These are phyloP conservation scores for Chlorociboria aeruginascens DNA, from an alignment of 495 filamentous ascomycete genomes.

Conservation along the genomic window DNA sequence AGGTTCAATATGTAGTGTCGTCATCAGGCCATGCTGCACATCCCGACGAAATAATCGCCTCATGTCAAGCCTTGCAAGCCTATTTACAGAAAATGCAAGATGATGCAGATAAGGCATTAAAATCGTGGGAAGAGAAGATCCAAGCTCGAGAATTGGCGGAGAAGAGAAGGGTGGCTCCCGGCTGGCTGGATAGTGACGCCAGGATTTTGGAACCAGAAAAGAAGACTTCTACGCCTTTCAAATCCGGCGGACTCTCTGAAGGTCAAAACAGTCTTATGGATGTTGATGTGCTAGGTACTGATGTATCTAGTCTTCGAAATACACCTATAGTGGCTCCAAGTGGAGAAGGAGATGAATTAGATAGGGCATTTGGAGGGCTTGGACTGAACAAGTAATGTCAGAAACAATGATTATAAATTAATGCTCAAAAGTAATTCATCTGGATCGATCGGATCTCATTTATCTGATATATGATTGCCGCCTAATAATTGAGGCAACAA, in stretches of 20 bases:
- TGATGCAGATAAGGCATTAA: constrained; percentile 52
- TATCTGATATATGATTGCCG: too few relatives aligned
- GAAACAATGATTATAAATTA: too few relatives aligned
- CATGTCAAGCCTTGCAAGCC: constrained; percentile 63
- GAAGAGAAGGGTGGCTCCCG: constrained; percentile 82
- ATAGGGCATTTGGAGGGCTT: constrained; percentile 76
- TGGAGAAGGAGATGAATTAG: constrained; percentile 61
- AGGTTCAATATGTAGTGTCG: constrained; percentile 63
- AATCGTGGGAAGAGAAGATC: constrained; percentile 58
- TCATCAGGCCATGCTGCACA: constrained; percentile 62
- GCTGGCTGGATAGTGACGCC: constrained; percentile 86
- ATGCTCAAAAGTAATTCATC: too few relatives aligned
- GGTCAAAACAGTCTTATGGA: constrained; percentile 21
- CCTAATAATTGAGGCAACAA: constrained; percentile 3
- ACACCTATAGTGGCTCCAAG: constrained; percentile 22
- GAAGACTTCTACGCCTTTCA: constrained; percentile 10
- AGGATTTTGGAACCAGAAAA: constrained; percentile 67
- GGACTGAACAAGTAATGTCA: constrained; percentile 20
- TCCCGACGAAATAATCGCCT: constrained; percentile 69
- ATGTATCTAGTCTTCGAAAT: constrained; percentile 17
- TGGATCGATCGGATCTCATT: too few relatives aligned
- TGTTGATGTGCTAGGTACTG: constrained; percentile 34
- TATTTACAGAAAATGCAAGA: constrained; percentile 53
- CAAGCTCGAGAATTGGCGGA: constrained; percentile 73
- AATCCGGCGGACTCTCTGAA: constrained; percentile 14